These are phyloP conservation scores for Yamadazyma sp. DNA, from an alignment of 805 yeast species.

Conservation along the genomic window DNA sequence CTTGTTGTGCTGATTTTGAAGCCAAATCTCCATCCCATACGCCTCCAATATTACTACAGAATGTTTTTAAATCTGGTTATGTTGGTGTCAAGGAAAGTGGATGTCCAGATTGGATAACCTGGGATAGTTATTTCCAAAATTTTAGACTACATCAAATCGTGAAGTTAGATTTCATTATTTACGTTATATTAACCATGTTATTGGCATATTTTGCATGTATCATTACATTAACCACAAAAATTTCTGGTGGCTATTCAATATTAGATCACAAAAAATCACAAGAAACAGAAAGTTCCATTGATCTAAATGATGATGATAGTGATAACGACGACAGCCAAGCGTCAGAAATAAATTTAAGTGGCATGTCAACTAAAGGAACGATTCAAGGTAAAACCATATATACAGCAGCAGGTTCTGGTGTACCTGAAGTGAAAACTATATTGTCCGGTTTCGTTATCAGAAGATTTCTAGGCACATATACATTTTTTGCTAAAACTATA, in stretches of 20 bases:
- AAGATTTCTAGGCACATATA: conserved; percentile 48
- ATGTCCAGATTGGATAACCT: conserved; percentile 43
- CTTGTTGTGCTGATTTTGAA: conserved; percentile 33
- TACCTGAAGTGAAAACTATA: conserved; percentile 60
- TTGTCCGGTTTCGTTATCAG: conserved; percentile 57
- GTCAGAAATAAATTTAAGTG: too few species aligned
- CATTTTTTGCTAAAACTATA: conserved; percentile 46
- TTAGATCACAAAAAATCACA: not conserved
- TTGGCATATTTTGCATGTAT: conserved; percentile 45
- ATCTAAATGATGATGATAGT: too few species aligned
- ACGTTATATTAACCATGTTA: conserved; percentile 32
- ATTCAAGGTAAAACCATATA: conserved; percentile 31
- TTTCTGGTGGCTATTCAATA: conserved; percentile 18
- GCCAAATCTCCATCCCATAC: not conserved
- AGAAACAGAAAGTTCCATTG: too few species aligned
- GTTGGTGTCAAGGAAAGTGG: conserved; percentile 9
- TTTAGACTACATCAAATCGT: conserved; percentile 7
- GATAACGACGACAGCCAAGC: too few species aligned
- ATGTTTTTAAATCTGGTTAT: conserved; percentile 21
- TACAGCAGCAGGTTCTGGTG: conserved; percentile 58
- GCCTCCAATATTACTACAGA: conserved; percentile 8
- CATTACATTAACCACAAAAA: conserved; percentile 46
- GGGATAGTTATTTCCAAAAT: conserved; percentile 34
- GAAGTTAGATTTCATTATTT: conserved; percentile 32
- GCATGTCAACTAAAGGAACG: too few species aligned